Base-by-base conservation (phyloP, 1,284 basidiomycete species). In the Leccinum solheimii region DNA sequence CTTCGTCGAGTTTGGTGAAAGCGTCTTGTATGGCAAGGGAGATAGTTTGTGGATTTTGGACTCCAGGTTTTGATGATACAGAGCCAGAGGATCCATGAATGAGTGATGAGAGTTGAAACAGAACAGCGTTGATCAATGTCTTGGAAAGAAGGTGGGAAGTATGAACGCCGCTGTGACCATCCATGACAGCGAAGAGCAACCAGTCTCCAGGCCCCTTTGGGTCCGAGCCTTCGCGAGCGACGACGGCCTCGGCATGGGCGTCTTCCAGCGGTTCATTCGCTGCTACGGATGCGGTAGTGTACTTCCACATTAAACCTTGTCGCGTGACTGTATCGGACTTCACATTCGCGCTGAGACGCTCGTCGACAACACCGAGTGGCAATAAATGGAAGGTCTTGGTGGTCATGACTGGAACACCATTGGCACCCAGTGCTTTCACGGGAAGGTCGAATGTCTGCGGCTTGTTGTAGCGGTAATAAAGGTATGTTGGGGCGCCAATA, bases 181-280 rank as follows among this genome's bases (percentile, higher is more conserved):
- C 97, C 85, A 96, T 90, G 30, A 97, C 88, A 1, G 92, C 81
- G 69, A 94, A 95, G 75, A 97, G 91, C 55, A 93, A 79, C 65
- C 91, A 83, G 71, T 93, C 91, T 10, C 90, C 89, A 11, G 85
- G 81, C 0, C 80, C 78, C 3, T 81, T 79, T 19, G 80, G 76
- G 65, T 88, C 83, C 2, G 80, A 78, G 1, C 77, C 77, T 67
- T 91, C 86, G 51, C 87, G 79, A 65, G 84, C 76, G 19, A 97
- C 78, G 61, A 97, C 80, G 60, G 89, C 86, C 61, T 85, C 84
- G 3, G 91, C 86, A 67, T 88, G 84, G 19, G 94, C 87, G 73
- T 98, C 95, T 76, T 98, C 95, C 60, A 97, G 90, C 16, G 94
- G 94, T 64, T 92, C 86, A 72, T 98, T 98, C 6, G 93, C 90